Evolutionary conservation across 2,329 filamentous ascomycete species (phyloP), one percentile per base, ranked within the genome.

Genomic region (Lecanoromycetidae sp.): DNA sequence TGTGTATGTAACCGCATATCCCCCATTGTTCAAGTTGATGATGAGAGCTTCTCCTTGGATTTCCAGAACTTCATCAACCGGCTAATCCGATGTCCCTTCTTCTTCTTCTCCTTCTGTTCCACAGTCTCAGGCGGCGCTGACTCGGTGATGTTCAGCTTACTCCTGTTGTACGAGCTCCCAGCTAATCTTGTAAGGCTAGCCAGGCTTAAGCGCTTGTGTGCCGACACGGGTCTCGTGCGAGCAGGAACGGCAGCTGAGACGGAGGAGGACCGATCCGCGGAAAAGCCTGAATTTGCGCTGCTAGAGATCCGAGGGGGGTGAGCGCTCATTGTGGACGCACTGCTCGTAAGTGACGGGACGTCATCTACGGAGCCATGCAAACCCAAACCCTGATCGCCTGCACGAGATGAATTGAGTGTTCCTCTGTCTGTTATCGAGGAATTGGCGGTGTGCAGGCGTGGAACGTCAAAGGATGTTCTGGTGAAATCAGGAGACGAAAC

Each of bases 21-120:
- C 4, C 22, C 17, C 6, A 36, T 5, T 33, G 7, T 23, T 22
- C 15, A 17, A 26, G 30, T 46, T 38, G 37, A 51, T 29, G 43
- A 41, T 10, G 41, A 25, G 9, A 65, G 60, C 51, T 68, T 70
- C 43, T 71, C 69, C 55, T 68, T 71, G 20, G 61, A 57, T 56
- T 66, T 67, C 69, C 69, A 71, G 53, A 71, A 71, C 50, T 67
- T 63, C 63, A 71, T 67, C 36, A 71, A 56, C 44, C 67, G 67
- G 55, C 66, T 71, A 29, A 72, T 63, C 42, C 68, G 62, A 46
- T 63, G 63, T 33, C 61, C 60, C 54, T 68, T 71, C 57, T 65
- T 69, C 57, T 65, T 69, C 53, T 64, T 69, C 15, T 58, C 56
- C 48, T 57, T 65, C 29, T 56, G 56, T 33, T 61, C 57, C 12